Base-by-base conservation (phyloP, 1,139 yeast genomes). In the Yarrowia galli region DNA sequence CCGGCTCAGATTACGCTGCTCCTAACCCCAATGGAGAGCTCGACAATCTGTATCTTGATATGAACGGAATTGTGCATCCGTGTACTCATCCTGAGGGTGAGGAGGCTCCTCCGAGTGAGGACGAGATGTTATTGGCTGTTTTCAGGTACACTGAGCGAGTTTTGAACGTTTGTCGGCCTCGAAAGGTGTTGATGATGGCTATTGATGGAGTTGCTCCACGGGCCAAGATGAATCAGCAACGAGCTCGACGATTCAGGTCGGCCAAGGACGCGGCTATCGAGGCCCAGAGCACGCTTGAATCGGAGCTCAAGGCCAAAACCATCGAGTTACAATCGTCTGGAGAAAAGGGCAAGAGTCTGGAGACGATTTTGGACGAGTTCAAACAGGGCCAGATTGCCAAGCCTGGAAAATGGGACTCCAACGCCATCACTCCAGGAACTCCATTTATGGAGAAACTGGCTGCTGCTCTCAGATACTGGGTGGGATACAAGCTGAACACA, bases 181-280 rank as follows among this genome's bases (percentile, higher is more conserved):
- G 99, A 69, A 92, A 93, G 76, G 87, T 96, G 51, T 83, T 96
- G 69, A 87, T 79, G 79, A 93, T 96, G 78, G 99, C 99, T 6
- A 92, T 96, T 71, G 99, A 96, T 80, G 99, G 99, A 73, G 99
- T 96, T 66, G 99, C 99, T 0, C 99, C 99, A 66, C 84, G 99
- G 75, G 99, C 99, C 35, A 96, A 96, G 77, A 96, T 96, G 98
- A 96, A 96, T 77, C 99, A 96, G 79, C 99, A 96, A 79, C 87
- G 99, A 79, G 90, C 99, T 2, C 87, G 99, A 82, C 87, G 99
- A 79, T 96, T 96, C 78, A 84, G 99, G 78, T 87, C 98, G 16
- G 99, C 99, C 0, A 86, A 89, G 74, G 99, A 96, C 75, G 98
- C 98, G 0, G 96, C 92, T 36, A 75, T 79, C 22, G 77, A 79